These are phyloP conservation scores for Suillus decipiens DNA, from an alignment of 768 basidiomycete genomes.

Conservation along the genomic window DNA sequence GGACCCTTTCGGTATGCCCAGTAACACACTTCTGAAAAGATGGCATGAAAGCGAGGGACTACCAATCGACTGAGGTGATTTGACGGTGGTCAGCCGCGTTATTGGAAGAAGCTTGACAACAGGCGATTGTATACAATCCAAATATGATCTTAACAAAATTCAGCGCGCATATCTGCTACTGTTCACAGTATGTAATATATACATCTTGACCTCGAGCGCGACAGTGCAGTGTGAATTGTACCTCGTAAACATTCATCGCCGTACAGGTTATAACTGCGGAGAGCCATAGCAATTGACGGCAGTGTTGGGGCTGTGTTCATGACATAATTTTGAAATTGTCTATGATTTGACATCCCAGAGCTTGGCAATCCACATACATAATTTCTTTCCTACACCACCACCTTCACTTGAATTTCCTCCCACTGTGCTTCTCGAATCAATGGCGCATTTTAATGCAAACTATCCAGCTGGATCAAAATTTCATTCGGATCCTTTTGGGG, in stretches of 20 bases:
- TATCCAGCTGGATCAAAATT: slow-evolving; percentile 13
- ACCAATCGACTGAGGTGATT: slow-evolving; percentile 26
- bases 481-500: slow-evolving; percentile 29
- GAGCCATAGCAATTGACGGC: background rate
- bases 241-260: background rate
- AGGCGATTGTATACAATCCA: background rate
- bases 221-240: background rate
- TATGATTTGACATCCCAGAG: background rate
- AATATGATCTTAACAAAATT: background rate
- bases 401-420: slow-evolving; percentile 1
- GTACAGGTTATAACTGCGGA: slow-evolving; percentile 1
- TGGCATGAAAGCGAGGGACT: slow-evolving; percentile 41
- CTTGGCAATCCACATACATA: background rate
- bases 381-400: slow-evolving; percentile 9
- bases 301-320: background rate
- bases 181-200: background rate
- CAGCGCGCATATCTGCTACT: background rate
- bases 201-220: background rate
- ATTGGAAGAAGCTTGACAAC: background rate
- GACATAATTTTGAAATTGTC: background rate
- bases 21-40: slow-evolving; percentile 37
- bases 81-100: slow-evolving; percentile 20
- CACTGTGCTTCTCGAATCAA: slow-evolving; percentile 26
- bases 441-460: slow-evolving; percentile 24
- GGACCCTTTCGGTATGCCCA: slow-evolving; percentile 43